These are phyloP conservation scores for Lathyrus sativus DNA, from an alignment of 306 rosid species.

Conservation along the genomic window DNA sequence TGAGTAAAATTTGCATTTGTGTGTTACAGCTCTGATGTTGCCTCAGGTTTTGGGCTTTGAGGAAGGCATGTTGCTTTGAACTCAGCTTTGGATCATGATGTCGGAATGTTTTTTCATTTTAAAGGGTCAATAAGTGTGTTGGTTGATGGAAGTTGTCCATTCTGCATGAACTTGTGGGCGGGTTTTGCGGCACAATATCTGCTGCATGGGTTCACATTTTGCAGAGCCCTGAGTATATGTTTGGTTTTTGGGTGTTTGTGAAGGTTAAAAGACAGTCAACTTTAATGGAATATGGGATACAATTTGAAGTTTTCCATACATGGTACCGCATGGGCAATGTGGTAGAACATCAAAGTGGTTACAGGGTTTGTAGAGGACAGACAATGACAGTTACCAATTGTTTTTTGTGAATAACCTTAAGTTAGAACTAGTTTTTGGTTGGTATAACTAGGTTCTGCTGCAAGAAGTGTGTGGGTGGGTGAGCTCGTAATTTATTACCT, in stretches of 20 bases:
- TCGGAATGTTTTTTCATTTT: slow-evolving; percentile 50
- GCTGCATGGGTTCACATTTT: slow-evolving; percentile 49
- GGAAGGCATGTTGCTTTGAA: slow-evolving; percentile 80
- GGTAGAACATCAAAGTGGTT: slow-evolving; percentile 26
- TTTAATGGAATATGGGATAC: slow-evolving; percentile 39
- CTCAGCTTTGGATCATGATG: slow-evolving; percentile 67
- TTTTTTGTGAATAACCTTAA: slow-evolving; percentile 32
- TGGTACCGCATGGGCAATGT: slow-evolving; percentile 15
- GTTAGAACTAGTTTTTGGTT: slow-evolving; percentile 32
- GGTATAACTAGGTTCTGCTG: slow-evolving; percentile 32
- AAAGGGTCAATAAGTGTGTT: slow-evolving; percentile 52
- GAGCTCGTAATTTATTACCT: slow-evolving; percentile 31
- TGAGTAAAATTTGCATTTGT: slow-evolving; percentile 80
- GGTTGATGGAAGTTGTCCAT: slow-evolving; percentile 50
- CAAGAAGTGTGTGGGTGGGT: slow-evolving; percentile 41
- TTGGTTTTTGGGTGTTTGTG: slow-evolving; percentile 45
- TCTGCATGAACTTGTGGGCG: slow-evolving; percentile 46
- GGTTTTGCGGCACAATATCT: slow-evolving; percentile 48
- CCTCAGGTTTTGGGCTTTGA: slow-evolving; percentile 72
- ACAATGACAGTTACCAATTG: slow-evolving; percentile 31
- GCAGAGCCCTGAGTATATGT: slow-evolving; percentile 44
- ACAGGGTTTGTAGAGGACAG: slow-evolving; percentile 36
- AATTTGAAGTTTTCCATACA: slow-evolving; percentile 32
- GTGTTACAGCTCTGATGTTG: slow-evolving; percentile 87
- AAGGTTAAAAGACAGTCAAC: slow-evolving; percentile 40